Evolutionary conservation across 805 yeast species (phyloP), one percentile per base, ranked within the genome.

Genomic region (Hagleromyces aurorensis): DNA sequence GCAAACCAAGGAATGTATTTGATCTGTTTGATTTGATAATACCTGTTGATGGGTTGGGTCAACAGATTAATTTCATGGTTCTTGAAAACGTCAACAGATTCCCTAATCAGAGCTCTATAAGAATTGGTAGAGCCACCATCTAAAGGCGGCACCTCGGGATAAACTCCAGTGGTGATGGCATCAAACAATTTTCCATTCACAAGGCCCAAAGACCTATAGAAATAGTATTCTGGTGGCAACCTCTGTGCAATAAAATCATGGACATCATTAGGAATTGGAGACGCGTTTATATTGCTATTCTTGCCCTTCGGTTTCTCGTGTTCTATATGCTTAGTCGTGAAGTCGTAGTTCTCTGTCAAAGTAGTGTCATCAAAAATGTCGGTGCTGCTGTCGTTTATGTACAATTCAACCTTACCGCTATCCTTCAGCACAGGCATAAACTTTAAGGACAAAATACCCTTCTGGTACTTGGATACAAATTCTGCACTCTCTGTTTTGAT

Each of bases 241-340:
- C 87, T 72, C 53, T 81, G 84, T 7, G 93, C 85, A 27, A 91
- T 67, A 26, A 86, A 70, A 25, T 78, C 86, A 51, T 83, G 91
- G 8, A 83, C 62, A 53, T 86, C 94, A 37, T 73, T 71, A 3
- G 97, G 96, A 26, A 79, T 38, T 11, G 41, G 40, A 16, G 10
- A 27, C 10, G 23, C 20, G 15, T 25, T 27, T 3, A 9, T 7
- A 7, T 18, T 20, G 18, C 22, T 28, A 29, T 37, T 30, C 13
- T 32, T 16, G 34, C 31, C 29, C 26, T 26, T 30, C 14, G 10
- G 17, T 7, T 17, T 32, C 32, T 12, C 25, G 7, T 21, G 32
- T 8, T 9, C 10, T 13, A n/a, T n/a, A n/a, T n/a, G n/a, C n/a
- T n/a, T n/a, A n/a, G n/a, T n/a, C n/a, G n/a, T n/a, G n/a, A n/a